Conservation (phyloP, 2,329 filamentous ascomycete species). For the Aphanoascus verrucosus region DNA sequence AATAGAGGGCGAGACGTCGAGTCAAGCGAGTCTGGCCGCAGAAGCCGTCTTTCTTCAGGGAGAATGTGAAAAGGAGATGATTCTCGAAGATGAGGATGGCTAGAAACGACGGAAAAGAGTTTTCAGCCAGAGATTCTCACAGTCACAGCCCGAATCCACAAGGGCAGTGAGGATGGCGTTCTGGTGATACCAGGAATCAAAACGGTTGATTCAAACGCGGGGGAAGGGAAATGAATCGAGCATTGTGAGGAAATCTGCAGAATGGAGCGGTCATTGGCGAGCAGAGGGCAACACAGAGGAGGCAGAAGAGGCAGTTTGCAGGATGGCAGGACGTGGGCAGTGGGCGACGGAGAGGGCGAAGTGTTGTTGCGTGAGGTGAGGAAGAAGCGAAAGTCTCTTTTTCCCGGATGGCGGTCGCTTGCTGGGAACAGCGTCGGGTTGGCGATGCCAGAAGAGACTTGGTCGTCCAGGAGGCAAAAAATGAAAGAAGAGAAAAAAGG, state of each 20-base stretch:
- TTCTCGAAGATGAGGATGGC: background rate
- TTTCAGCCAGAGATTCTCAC: background rate
- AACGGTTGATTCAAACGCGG: background rate
- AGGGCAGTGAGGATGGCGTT: background rate
- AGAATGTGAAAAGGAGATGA: background rate
- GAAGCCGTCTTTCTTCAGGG: background rate
- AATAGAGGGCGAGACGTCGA: background rate
- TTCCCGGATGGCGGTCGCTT: no score
- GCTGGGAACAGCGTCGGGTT: no score
- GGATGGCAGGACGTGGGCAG: background rate
- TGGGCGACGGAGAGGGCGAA: background rate
- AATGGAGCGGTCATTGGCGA: background rate
- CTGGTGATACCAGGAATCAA: background rate
- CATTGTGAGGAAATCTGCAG: constrained; percentile 1
- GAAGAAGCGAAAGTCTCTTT: no score
- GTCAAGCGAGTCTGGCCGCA: background rate
- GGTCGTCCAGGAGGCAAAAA: no score
- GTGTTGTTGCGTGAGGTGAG: no score
- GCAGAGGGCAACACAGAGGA: background rate
- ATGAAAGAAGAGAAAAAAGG: no score
- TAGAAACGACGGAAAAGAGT: background rate
- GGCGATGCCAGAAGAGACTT: no score
- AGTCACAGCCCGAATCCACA: background rate
- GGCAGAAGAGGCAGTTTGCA: background rate
- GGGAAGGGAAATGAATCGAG: background rate